Conservation (phyloP, 139 green algal species). For the Deuterostichococcus epilithicus region DNA sequence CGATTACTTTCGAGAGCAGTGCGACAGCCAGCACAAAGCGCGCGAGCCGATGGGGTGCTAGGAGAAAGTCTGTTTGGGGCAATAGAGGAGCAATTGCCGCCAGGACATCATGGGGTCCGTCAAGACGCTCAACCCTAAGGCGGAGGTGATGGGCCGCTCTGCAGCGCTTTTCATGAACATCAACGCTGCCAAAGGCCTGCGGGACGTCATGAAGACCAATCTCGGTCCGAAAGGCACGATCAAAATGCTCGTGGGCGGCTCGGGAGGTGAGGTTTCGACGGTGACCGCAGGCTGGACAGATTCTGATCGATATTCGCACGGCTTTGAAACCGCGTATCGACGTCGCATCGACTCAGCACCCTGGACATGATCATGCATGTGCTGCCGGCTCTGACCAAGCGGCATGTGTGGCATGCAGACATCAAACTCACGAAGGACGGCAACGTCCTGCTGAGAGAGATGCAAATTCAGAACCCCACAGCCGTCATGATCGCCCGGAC, state of each 20-base stretch:
- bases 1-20: too few relatives aligned
- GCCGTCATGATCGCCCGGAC: constrained; percentile 98
- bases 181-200: constrained; percentile 95
- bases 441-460: constrained; percentile 92
- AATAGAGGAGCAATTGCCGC: too few relatives aligned
- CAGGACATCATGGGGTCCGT: constrained; percentile 62
- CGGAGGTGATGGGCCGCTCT: constrained; percentile 83
- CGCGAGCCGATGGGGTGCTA: too few relatives aligned
- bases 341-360: too few relatives aligned
- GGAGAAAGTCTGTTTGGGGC: too few relatives aligned
- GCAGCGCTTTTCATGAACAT: constrained; percentile 99
- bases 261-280: constrained; percentile 59
- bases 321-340: too few relatives aligned
- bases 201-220: constrained; percentile 98
- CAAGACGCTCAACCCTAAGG: constrained; percentile 90
- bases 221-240: constrained; percentile 98
- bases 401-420: constrained; percentile 45
- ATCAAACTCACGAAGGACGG: constrained; percentile 98
- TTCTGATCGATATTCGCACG: too few relatives aligned
- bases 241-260: constrained; percentile 96
- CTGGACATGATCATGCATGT: background rate
- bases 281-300: background rate
- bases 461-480: constrained; percentile 99
- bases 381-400: too few relatives aligned
- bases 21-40: too few relatives aligned